Base-by-base conservation (phyloP, 306 rosid genomes). In the Pyrus pyrifolia region DNA sequence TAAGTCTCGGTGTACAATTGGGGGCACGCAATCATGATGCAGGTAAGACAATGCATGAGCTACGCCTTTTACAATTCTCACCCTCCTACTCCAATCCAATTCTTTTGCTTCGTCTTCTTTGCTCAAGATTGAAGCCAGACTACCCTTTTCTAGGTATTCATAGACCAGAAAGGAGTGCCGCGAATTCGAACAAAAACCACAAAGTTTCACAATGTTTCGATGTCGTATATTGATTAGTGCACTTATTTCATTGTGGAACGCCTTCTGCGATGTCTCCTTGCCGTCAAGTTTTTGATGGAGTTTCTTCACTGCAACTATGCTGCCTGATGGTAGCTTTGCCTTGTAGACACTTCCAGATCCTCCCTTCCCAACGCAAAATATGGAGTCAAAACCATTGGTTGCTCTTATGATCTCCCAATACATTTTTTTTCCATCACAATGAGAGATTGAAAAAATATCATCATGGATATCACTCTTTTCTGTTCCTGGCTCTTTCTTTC, bases 321-420 rank as follows among this genome's bases (percentile, higher is more conserved):
- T 6, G 44, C 52, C 35, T 57, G 40, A 55, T 53, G 65, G 68
- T 8, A 72, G 22, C 46, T 46, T 30, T 44, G 76, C 70, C 29
- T 22, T 83, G 27, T 83, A 83, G 3, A 79, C 83, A 21, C 55
- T 70, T 58, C 83, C 81, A 67, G 13, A 59, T 66, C 81, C 83
- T 22, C 83, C 86, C 23, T 23, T 23, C 23, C 23, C 23, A 1
- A 23, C 1, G 23, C 23, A 23, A 23, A 23, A 23, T 23, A 23
- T 23, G 23, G 23, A 23, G 23, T 23, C 23, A 23, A 23, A 23
- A 23, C 23, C 23, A 23, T 23, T 23, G 23, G 23, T 23, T 23
- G 23, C 23, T 23, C 23, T 23, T 23, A 23, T 23, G 23, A 23
- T 23, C 23, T 23, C 23, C 23, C 23, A 23, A 23, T 23, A 23